Conservation (phyloP, 768 basidiomycete genomes). For the Xerocomellus amylosporus region DNA sequence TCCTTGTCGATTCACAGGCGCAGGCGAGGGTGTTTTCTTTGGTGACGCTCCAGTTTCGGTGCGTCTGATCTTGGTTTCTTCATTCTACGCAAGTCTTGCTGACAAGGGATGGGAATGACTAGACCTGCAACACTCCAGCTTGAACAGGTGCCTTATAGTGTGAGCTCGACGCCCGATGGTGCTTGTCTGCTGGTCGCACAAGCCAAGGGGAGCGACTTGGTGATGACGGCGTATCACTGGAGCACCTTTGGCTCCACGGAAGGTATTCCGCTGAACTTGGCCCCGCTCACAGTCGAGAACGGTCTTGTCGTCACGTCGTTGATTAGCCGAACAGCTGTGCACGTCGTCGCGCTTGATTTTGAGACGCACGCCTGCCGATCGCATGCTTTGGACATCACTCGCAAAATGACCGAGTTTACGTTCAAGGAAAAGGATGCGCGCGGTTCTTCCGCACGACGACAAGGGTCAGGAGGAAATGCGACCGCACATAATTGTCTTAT, state of each 20-base stretch:
- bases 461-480: neutral
- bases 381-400: constrained; percentile 49
- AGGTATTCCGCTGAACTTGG: constrained; percentile 42
- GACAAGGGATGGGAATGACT: neutral
- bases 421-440: constrained; percentile 45
- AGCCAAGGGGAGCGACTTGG: constrained; percentile 6
- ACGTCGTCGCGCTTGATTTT: constrained; percentile 42
- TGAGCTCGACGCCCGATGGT: constrained; percentile 52
- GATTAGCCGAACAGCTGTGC: constrained; percentile 38
- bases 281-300: constrained; percentile 20
- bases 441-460: constrained; percentile 9
- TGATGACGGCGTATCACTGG: constrained; percentile 50
- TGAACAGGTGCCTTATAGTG: constrained; percentile 26
- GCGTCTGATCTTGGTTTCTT: neutral
- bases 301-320: constrained; percentile 44
- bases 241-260: constrained; percentile 50
- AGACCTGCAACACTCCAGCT: constrained; percentile 49
- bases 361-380: constrained; percentile 37
- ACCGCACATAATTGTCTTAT: constrained; percentile 49
- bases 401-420: constrained; percentile 52
- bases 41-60: constrained; percentile 54
- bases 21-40: constrained; percentile 53
- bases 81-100: neutral
- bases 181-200: constrained; percentile 46
- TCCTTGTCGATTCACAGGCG: constrained; percentile 44